Conservation (phyloP, 192 early-diverging fungal species). For the Coemansia nantahalensis region DNA sequence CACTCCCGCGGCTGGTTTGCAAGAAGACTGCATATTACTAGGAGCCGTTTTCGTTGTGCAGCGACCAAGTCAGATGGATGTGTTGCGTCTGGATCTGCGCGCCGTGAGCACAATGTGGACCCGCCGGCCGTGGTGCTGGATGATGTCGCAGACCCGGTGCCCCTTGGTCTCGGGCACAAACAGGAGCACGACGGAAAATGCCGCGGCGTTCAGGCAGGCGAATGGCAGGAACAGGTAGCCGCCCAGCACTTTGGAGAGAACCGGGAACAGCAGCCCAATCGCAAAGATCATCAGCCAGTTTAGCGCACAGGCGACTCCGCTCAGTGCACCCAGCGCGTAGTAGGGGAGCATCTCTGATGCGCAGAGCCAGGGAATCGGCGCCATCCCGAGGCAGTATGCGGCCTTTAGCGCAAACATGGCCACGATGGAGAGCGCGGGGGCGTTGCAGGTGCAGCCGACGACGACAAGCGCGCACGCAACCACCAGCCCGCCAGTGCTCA, state of each 20-base stretch:
- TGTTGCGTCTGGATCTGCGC: background rate
- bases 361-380: slow-evolving; percentile 77
- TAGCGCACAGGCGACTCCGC: slow-evolving; percentile 63
- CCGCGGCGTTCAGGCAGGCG: slow-evolving; percentile 55
- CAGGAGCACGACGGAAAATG: slow-evolving; percentile 59
- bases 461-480: slow-evolving; percentile 57
- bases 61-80: no score
- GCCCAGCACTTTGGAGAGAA: slow-evolving; percentile 27
- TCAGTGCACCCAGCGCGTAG: slow-evolving; percentile 66
- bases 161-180: slow-evolving; percentile 81
- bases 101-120: slow-evolving; percentile 29
- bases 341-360: slow-evolving; percentile 74
- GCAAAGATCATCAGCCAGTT: slow-evolving; percentile 70
- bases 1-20: slow-evolving; percentile 56
- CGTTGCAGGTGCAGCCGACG: slow-evolving; percentile 52
- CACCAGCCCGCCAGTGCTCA: slow-evolving; percentile 58
- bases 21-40: slow-evolving; percentile 71
- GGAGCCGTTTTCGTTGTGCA: no score
- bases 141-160: slow-evolving; percentile 61
- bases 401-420: slow-evolving; percentile 67
- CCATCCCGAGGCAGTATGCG: slow-evolving; percentile 71
- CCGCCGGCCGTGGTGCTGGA: slow-evolving; percentile 25
- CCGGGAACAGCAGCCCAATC: slow-evolving; percentile 58
- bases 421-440: slow-evolving; percentile 50
- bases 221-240: slow-evolving; percentile 62